Conservation (phyloP, 2,329 filamentous ascomycete species). For the Ophiostoma sp. region DNA sequence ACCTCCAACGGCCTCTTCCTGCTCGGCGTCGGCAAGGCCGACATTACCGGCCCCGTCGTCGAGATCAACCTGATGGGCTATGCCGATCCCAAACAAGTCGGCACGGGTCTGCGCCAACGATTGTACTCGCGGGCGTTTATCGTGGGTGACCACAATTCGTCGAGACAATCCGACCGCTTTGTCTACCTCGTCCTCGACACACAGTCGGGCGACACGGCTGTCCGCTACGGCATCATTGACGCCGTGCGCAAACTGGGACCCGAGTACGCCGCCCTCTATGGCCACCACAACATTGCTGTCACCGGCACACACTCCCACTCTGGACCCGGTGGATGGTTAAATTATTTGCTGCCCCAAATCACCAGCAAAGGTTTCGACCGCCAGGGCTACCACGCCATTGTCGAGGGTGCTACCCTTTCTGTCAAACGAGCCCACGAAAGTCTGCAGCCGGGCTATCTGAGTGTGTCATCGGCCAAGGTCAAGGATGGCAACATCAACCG, state of each 20-base stretch:
- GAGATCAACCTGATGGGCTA: conserved; percentile 92
- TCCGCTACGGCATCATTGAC: conserved; percentile 78
- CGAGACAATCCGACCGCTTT: conserved; percentile 68
- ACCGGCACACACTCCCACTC: conserved; percentile 90
- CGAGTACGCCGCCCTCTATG: conserved; percentile 69
- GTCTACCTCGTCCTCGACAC: conserved; percentile 87
- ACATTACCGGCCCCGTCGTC: conserved; percentile 70
- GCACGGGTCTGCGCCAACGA: conserved; percentile 78
- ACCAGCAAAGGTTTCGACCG: conserved; percentile 82
- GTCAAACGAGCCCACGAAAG: conserved; percentile 74
- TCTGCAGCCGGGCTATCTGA: conserved; percentile 60
- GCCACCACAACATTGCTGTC: conserved; percentile 78
- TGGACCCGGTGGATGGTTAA: conserved; percentile 86
- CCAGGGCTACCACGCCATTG: conserved; percentile 83
- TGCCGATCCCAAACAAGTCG: conserved; percentile 75
- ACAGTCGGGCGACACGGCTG: conserved; percentile 80
- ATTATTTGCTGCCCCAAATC: conserved; percentile 87
- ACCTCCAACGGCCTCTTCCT: conserved; percentile 46
- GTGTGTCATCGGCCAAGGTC: conserved; percentile 61
- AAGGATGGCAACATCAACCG: conserved; percentile 77
- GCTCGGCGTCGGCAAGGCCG: conserved; percentile 54
- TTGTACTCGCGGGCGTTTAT: conserved; percentile 88
- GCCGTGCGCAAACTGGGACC: conserved; percentile 66
- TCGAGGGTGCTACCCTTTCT: conserved; percentile 77
- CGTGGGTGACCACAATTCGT: conserved; percentile 66